Evolutionary conservation across 2,329 filamentous ascomycete genomes (phyloP), one percentile per base, ranked within the genome.

Genomic region (Phialophora macrospora): DNA sequence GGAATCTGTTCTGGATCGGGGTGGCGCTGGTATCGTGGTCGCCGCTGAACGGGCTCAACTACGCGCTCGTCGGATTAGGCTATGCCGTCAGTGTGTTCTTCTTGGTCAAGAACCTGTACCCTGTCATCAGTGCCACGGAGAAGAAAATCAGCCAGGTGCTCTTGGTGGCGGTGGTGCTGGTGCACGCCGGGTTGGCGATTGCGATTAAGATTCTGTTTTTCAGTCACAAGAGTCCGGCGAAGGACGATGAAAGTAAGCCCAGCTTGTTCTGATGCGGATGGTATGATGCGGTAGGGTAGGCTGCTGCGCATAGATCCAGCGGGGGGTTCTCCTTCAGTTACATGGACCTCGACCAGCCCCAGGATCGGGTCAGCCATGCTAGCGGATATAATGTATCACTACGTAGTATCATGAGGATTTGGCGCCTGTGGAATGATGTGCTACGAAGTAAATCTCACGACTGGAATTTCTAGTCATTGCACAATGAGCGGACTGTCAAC

Each of bases 181-280:
- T 98, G 68, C 95, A 99, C 80, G 89, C 93, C 30, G 95, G 90
- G n/a, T 83, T 99, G 71, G 87, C 94, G 1, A 87, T 98, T 73
- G 91, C 94, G 4, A 98, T 99, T 80, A 98, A 98, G 84, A 89
- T 97, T 65, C 81, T 98, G 30, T 98, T 98, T 85, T 99, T 99
- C 80, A 93, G 79, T 17, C 88, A 91, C 72, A 88, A 85, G 56
- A 92, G 90, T 78, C 86, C 87, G 58, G 83, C 83, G 66, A 78
- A 81, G 69, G 73, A 78, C 55, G 74, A 78, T 66, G 62, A 60
- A 17, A 65, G 32, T 14, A 66, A n/a, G 38, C 14, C 8, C 30
- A 66, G 62, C 49, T 24, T 62, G 44, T 59, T 59, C 26, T 59
- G 51, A 44, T 32, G 55, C n/a, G 17, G 3, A n/a, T 17, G 38